phyloP scores from a whole-genome alignment of 805 yeast species.

The Cyberlindnera xishuangbannaensis region DNA sequence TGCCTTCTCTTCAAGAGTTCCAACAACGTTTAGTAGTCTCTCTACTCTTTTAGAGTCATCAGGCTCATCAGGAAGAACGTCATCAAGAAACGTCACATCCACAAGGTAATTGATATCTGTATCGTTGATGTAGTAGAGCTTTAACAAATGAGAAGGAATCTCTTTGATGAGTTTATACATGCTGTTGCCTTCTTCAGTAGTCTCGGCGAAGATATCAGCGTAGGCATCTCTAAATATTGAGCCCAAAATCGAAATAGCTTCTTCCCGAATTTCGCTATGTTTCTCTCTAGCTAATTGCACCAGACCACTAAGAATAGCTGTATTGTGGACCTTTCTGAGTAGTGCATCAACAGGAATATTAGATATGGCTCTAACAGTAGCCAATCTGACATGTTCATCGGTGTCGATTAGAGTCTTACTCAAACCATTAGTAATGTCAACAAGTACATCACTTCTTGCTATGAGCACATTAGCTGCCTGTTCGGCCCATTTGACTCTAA shows the following conservation, averaged over 20 bases:
- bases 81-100: slow-evolving; percentile 55
- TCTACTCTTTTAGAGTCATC: slow-evolving; percentile 42
- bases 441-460: slow-evolving; percentile 38
- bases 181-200: slow-evolving; percentile 14
- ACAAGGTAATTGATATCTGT: slow-evolving; percentile 56
- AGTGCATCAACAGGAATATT: slow-evolving; percentile 42
- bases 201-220: slow-evolving; percentile 20
- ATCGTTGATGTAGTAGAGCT: slow-evolving; percentile 70
- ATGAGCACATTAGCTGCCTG: slow-evolving; percentile 44
- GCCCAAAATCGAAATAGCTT: slow-evolving; percentile 50
- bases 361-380: slow-evolving; percentile 49
- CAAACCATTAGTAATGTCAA: slow-evolving; percentile 52
- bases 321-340: slow-evolving; percentile 40
- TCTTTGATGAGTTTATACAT: slow-evolving; percentile 27
- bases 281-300: slow-evolving; percentile 68
- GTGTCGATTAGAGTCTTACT: slow-evolving; percentile 67
- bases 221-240: slow-evolving; percentile 47
- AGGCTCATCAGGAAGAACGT: slow-evolving; percentile 50
- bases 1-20: slow-evolving; percentile 49
- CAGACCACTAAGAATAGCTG: slow-evolving; percentile 46
- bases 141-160: slow-evolving; percentile 63
- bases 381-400: slow-evolving; percentile 65
- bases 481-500: slow-evolving; percentile 67
- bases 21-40: slow-evolving; percentile 45
- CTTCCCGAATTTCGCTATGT: slow-evolving; percentile 55